Base-by-base conservation (phyloP, 805 yeast species). In the Candida ipomoeae region DNA sequence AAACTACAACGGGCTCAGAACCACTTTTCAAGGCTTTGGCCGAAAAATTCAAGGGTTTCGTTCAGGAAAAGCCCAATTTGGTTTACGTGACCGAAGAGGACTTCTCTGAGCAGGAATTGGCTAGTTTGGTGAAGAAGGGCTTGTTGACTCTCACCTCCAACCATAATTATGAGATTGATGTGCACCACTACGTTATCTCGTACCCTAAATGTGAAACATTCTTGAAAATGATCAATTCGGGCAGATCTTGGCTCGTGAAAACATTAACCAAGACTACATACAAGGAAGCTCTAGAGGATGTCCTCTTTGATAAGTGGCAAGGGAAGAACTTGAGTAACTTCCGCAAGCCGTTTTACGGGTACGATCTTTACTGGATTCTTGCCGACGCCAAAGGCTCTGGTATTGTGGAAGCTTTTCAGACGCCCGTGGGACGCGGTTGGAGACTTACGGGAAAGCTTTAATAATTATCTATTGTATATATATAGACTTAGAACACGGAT, bases 361-460 rank as follows among this genome's bases (percentile, higher is more conserved):
- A 76, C 38, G 77, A 75, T 51, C 58, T 80, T 38, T 57, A 68
- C 32, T 82, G 84, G 82, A 60, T 73, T 1, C 55, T 81, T 13
- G 79, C 82, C 15, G 76, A 75, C 48, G 70, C 80, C 46, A 65
- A 74, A 46, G 86, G 85, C 0, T 64, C 73, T 21, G 86, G 85
- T 0, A 58, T 71, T 1, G 61, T 77, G 2, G 85, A 81, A 55
- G 78, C 76, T 7, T 79, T 79, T 57, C 71, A 72, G 42, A 78
- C 85, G 0, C 79, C 80, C 1, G 79, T 75, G 1, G 83, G 83
- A 0, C 62, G 82, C 43, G 83, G 85, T 2, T 79, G 85, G 85
- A 71, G 74, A 58, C 64, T 79, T 43, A 73, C 84, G 7, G 82
- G 83, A 1, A 77, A 77, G 51, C 64, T 69, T 18, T 71, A 57